Percentiles rank a stretch among this genome's conserved stretches.
Evolutionary conservation across 176 grass and related monocot genomes (phyloP).

Genomic region (Oryza brachyantha): DNA sequence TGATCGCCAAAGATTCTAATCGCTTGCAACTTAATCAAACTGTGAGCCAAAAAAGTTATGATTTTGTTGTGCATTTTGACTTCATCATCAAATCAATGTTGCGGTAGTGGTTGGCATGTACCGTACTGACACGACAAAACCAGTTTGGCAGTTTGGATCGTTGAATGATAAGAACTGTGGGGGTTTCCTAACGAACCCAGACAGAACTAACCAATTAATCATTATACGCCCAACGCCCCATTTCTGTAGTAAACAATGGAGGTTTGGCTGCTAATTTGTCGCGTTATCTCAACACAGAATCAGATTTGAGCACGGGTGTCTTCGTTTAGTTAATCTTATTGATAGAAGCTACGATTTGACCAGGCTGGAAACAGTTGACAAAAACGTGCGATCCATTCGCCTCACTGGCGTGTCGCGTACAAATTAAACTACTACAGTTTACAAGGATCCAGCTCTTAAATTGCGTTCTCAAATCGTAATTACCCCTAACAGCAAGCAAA

Average conservation of each 20-base stretch:
- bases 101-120: not conserved
- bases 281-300: not conserved
- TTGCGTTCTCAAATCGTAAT: not conserved
- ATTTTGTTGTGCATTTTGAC: not conserved
- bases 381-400: slow-evolving; percentile 19
- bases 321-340: not conserved
- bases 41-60: not conserved
- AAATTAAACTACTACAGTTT: not conserved
- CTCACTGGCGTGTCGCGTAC: not conserved
- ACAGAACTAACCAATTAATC: not conserved
- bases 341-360: not conserved
- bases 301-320: slow-evolving; percentile 4
- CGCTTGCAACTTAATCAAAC: too few relatives aligned
- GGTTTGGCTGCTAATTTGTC: slow-evolving; percentile 12
- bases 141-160: not conserved
- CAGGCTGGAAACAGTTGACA: slow-evolving; percentile 12
- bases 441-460: too few relatives aligned
- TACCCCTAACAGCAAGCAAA: not conserved
- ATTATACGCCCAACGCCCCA: slow-evolving; percentile 1
- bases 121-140: not conserved
- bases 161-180: not conserved
- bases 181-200: not conserved
- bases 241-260: not conserved
- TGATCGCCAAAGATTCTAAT: not conserved
- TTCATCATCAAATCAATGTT: not conserved